Percentiles rank a stretch among this genome's conserved stretches.
These are phyloP conservation scores for Ganoderma meredithae DNA, from an alignment of 1,284 basidiomycete species.

Conservation along the genomic window DNA sequence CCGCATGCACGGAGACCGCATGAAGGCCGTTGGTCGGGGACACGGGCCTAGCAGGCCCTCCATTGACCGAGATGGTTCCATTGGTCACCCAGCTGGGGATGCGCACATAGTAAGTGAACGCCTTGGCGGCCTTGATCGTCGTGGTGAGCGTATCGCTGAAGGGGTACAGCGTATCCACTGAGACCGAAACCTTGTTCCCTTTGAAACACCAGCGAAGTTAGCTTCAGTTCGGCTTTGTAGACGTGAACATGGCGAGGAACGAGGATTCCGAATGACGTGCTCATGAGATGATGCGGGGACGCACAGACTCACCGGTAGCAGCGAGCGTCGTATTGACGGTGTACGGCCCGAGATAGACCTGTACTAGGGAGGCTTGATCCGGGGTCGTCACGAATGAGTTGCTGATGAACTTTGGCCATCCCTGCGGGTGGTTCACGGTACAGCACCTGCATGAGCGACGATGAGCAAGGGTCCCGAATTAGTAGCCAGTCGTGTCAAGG, in stretches of 20 bases:
- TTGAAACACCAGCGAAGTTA: constrained; percentile 10
- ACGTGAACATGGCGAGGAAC: not conserved
- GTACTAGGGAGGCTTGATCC: constrained; percentile 56
- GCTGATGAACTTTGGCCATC: constrained; percentile 68
- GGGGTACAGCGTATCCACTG: constrained; percentile 63
- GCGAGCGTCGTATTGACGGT: constrained; percentile 52
- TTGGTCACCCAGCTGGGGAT: constrained; percentile 62
- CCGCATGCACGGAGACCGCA: constrained; percentile 50
- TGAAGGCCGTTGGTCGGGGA: constrained; percentile 56
- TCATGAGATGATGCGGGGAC: constrained; percentile 1
- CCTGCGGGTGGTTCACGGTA: constrained; percentile 68
- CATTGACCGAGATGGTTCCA: constrained; percentile 59
- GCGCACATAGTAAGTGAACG: constrained; percentile 62
- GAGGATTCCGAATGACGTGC: no score
- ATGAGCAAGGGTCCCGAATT: not conserved
- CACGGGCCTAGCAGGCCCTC: constrained; percentile 44
- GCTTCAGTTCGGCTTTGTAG: not conserved
- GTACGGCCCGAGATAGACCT: constrained; percentile 66
- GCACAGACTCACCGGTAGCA: constrained; percentile 42
- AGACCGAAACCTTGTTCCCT: constrained; percentile 56
- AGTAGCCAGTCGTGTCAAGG: not conserved
- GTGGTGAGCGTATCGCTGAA: constrained; percentile 61
- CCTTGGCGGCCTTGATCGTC: constrained; percentile 54
- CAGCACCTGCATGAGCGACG: constrained; percentile 51
- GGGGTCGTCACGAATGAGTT: constrained; percentile 62